These are phyloP conservation scores for Mycena latifolia DNA, from an alignment of 768 basidiomycete genomes.

Conservation along the genomic window DNA sequence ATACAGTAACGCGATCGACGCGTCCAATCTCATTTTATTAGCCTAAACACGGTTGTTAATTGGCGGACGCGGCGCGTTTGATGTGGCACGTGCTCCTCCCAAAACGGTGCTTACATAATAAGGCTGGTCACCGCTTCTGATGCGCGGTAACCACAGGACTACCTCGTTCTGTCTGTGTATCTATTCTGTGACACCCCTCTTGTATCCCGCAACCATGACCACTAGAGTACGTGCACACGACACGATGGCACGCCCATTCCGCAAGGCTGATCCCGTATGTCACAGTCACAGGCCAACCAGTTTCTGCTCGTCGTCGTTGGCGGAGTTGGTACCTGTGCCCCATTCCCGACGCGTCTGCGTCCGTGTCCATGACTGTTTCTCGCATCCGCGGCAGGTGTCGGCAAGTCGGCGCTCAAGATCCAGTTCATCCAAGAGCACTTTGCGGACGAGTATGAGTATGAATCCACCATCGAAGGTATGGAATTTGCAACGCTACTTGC, in stretches of 20 bases:
- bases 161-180: too few relatives aligned
- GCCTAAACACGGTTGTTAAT: too few relatives aligned
- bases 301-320: conserved; percentile 98
- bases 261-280: conserved; percentile 4
- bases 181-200: too few relatives aligned
- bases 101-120: too few relatives aligned
- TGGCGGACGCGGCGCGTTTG: too few relatives aligned
- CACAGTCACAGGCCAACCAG: conserved; percentile 71
- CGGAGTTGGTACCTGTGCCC: conserved; percentile 74
- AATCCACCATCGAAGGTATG: conserved; percentile 98
- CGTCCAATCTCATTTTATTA: too few relatives aligned
- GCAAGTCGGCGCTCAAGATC: conserved; percentile 52
- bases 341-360: conserved; percentile 1
- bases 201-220: conserved; percentile 16
- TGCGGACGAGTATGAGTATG: conserved; percentile 86
- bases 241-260: not conserved
- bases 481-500: conserved; percentile 29
- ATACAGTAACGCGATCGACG: too few relatives aligned
- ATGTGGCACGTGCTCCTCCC: too few relatives aligned
- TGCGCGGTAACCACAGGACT: too few relatives aligned
- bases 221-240: conserved; percentile 23
- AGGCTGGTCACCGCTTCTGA: too few relatives aligned
- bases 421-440: conserved; percentile 96
- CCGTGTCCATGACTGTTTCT: not conserved
- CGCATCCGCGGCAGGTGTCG: not conserved